phyloP scores from a whole-genome alignment of 805 yeast species.

The Lachancea mirantina region DNA sequence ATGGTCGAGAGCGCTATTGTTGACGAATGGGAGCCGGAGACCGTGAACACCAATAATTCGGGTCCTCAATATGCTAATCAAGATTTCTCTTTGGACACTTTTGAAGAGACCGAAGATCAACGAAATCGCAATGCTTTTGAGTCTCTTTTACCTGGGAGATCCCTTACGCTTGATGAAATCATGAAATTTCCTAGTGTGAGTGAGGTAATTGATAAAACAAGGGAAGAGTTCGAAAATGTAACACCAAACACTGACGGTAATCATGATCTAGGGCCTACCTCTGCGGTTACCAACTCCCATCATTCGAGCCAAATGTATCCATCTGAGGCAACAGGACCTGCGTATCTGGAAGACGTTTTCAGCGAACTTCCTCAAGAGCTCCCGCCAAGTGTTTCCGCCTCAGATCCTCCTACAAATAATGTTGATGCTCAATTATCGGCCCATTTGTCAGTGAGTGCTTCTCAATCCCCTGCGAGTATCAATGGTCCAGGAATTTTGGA shows the following conservation, averaged over 20 bases:
- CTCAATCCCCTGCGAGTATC: conserved; percentile 3
- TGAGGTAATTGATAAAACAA: conserved; percentile 27
- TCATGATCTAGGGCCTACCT: conserved; percentile 2
- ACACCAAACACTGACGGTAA: conserved; percentile 8
- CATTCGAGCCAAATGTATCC: conserved; percentile 4
- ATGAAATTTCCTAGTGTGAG: conserved; percentile 17
- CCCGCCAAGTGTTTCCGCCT: too few species aligned
- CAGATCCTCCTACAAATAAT: conserved; percentile 2
- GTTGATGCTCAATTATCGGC: neutral
- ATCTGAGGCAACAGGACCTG: conserved; percentile 12
- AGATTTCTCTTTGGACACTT: conserved; percentile 5
- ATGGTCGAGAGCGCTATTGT: conserved; percentile 53
- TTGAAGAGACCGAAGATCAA: conserved; percentile 4
- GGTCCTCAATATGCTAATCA: conserved; percentile 5
- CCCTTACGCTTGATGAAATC: conserved; percentile 1
- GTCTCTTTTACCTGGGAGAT: neutral
- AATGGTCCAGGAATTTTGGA: conserved; percentile 3
- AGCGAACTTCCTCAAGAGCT: conserved; percentile 5
- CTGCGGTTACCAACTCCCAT: conserved; percentile 3
- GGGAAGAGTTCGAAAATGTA: conserved; percentile 17
- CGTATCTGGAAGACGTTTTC: conserved; percentile 22
- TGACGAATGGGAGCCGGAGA: conserved; percentile 35
- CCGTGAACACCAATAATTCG: too few species aligned
- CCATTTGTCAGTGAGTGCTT: conserved; percentile 1
- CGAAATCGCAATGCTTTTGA: conserved; percentile 4